Conservation (phyloP, 2,329 filamentous ascomycete species). For the Botryosphaeria dothidea region DNA sequence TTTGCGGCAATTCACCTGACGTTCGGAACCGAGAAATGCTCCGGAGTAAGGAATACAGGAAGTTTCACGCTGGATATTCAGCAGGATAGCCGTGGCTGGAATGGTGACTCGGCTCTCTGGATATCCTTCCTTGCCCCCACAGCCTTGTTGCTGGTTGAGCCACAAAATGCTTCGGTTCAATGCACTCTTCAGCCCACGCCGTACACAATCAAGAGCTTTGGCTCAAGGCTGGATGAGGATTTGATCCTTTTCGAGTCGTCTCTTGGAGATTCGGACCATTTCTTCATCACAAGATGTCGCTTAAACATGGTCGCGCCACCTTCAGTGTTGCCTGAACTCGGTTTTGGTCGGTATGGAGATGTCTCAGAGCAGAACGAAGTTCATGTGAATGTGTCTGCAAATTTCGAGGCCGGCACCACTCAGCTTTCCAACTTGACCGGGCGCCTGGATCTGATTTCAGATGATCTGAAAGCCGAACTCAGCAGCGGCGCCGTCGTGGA, state of each 20-base stretch:
- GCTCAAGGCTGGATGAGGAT: not conserved
- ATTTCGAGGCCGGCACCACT: not conserved
- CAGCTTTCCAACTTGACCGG: not conserved
- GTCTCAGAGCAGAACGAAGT: not conserved
- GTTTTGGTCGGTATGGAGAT: too few species aligned
- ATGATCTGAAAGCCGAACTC: constrained; percentile 22
- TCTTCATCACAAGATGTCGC: constrained; percentile 29
- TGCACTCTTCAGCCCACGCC: constrained; percentile 20
- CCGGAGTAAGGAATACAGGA: constrained; percentile 20
- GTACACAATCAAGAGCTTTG: not conserved
- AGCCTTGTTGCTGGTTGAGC: not conserved
- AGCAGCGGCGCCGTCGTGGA: constrained; percentile 2
- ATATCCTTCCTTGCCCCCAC: constrained; percentile 23
- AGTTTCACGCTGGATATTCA: constrained; percentile 19
- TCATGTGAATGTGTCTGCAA: not conserved
- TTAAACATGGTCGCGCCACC: not conserved
- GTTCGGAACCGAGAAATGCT: constrained; percentile 20
- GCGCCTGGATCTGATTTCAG: not conserved
- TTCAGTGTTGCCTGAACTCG: not conserved
- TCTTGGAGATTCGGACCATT: constrained; percentile 19
- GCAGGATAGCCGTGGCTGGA: constrained; percentile 21
- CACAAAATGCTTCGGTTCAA: not conserved
- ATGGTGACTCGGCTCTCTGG: constrained; percentile 20
- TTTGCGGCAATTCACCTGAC: constrained; percentile 23
- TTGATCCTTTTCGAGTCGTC: constrained; percentile 19